These are phyloP conservation scores for Phytopythium kandeliae DNA, from an alignment of 352 stramenopile genomes.

Conservation along the genomic window DNA sequence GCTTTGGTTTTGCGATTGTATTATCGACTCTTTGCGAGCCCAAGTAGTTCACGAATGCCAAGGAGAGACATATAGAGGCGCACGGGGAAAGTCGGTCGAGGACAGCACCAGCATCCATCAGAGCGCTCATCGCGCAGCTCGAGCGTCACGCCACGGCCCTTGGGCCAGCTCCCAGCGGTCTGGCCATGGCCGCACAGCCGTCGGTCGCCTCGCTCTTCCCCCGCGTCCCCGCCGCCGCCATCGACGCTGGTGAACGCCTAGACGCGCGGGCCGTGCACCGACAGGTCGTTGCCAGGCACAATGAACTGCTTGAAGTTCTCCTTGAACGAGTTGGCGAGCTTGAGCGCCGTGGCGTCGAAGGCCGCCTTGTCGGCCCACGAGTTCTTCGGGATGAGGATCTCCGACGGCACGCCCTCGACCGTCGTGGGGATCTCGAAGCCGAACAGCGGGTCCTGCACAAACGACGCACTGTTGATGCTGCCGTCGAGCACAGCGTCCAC, in stretches of 20 bases:
- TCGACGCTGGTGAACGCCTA: conserved; percentile 9
- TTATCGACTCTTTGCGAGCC: too few relatives aligned
- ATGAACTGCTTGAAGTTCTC: conserved; percentile 87
- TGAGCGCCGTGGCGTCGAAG: conserved; percentile 67
- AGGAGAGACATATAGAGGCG: too few relatives aligned
- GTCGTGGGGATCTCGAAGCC: conserved; percentile 60
- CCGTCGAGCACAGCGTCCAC: conserved; percentile 51
- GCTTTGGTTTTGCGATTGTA: too few relatives aligned
- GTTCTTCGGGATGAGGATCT: conserved; percentile 72
- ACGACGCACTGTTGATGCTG: conserved; percentile 53
- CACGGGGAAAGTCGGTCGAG: too few relatives aligned
- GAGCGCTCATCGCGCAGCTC: too few relatives aligned
- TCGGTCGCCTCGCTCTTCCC: too few relatives aligned
- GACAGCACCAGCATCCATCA: too few relatives aligned
- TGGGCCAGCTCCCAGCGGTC: too few relatives aligned
- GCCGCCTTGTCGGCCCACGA: conserved; percentile 76
- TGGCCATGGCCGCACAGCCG: too few relatives aligned
- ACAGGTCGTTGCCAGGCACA: conserved; percentile 66
- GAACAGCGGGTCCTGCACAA: conserved; percentile 69
- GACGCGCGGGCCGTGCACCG: conserved; percentile 48
- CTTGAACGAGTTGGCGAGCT: conserved; percentile 72
- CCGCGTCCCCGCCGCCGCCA: too few relatives aligned
- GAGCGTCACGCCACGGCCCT: too few relatives aligned
- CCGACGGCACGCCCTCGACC: conserved; percentile 59
- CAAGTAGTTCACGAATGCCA: too few relatives aligned